Evolutionary conservation across 2,329 filamentous ascomycete species (phyloP), one percentile per base, ranked within the genome.

Genomic region (Colletotrichum noveboracense): DNA sequence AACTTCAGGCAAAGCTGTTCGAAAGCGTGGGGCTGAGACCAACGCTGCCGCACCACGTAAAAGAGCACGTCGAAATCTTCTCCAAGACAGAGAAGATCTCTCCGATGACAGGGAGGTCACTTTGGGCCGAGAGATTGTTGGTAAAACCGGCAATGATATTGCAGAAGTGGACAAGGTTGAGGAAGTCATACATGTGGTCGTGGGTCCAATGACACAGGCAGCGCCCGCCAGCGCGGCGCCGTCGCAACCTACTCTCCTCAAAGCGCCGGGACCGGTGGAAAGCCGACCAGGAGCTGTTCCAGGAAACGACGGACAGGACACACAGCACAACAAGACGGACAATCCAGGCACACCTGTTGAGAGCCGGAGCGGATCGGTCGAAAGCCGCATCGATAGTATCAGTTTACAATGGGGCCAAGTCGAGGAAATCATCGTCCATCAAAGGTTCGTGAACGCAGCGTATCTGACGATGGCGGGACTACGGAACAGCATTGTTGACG

Each of bases 181-280:
- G 13, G n/a, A 52, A 21, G 10, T 52, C 43, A 21, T 52, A 52
- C 43, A 52, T 1, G n/a, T 13, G 6, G n/a, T 6, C 3, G 10
- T 7, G 16, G n/a, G n/a, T 13, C n/a, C 43, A 3, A 4, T 13
- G 3, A 52, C n/a, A 21, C n/a, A 21, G 7, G 4, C 10, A 5
- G 43, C 43, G 43, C n/a, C n/a, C 43, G 43, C 2, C n/a, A 48
- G n/a, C 10, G 2, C 0, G 3, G 43, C 43, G 6, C n/a, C n/a
- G n/a, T 1, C 43, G 1, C 18, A 21, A 13, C 6, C n/a, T 0
- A 3, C 2, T 2, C n/a, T 3, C 0, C n/a, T 52, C n/a, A 0
- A 0, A 7, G 43, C n/a, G 2, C 43, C 43, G 3, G 43, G 6
- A 1, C n/a, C 28, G 28, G 28, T 28, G 28, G 7, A 2, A 43